phyloP scores from a whole-genome alignment of 768 basidiomycete species.

The Tricholoma bakamatsutake region DNA sequence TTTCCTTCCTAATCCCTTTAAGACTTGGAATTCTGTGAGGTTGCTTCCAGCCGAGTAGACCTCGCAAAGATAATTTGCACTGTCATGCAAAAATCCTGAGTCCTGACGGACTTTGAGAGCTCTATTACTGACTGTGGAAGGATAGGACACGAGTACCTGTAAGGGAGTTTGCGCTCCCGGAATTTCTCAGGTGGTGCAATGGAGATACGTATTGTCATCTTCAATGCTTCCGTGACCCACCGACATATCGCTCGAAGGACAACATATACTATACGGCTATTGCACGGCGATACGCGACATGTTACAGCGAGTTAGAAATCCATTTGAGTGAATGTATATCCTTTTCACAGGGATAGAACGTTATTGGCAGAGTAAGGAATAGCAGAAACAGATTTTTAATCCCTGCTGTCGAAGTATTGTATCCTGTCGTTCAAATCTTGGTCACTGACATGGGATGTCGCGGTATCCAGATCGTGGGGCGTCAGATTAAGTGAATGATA shows the following conservation, averaged over 20 bases:
- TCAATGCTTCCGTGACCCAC: not conserved
- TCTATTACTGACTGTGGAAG: not conserved
- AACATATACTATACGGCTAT: not conserved
- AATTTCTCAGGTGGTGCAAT: conserved; percentile 5
- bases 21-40: not conserved
- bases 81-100: not conserved
- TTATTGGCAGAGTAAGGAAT: not conserved
- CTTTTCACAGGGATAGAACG: not conserved
- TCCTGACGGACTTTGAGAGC: not conserved
- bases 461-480: conserved; percentile 1
- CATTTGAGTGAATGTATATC: not conserved
- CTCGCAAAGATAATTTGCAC: not conserved
- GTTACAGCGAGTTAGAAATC: not conserved
- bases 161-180: not conserved
- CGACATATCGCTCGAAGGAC: not conserved
- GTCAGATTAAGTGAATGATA: not conserved
- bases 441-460: not conserved
- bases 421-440: not conserved
- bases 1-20: not conserved
- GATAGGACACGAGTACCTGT: not conserved
- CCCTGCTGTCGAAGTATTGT: not conserved
- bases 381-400: not conserved
- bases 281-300: not conserved
- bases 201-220: conserved; percentile 4
- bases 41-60: not conserved